These are phyloP conservation scores for Debaryomyces sp. DNA, from an alignment of 1,139 yeast species.

Conservation along the genomic window DNA sequence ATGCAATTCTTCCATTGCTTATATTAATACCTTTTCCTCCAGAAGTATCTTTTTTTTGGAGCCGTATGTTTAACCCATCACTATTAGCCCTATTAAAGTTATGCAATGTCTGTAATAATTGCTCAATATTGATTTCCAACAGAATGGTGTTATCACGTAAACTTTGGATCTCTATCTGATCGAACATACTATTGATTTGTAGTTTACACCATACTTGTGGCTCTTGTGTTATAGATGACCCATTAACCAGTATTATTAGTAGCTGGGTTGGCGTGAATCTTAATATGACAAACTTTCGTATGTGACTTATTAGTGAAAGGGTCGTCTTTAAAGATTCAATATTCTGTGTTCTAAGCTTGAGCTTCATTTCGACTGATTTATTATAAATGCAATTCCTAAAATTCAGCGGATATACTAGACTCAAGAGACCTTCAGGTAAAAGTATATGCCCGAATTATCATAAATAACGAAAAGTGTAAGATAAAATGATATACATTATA, in stretches of 20 bases:
- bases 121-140: constrained; percentile 59
- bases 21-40: constrained; percentile 28
- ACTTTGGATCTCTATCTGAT: constrained; percentile 49
- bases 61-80: constrained; percentile 52
- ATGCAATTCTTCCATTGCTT: constrained; percentile 46
- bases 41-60: constrained; percentile 48
- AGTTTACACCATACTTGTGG: constrained; percentile 68
- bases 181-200: constrained; percentile 46
- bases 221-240: constrained; percentile 43
- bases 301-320: constrained; percentile 31
- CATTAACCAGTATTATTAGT: constrained; percentile 50
- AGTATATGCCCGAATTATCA: neutral
- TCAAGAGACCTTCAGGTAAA: neutral
- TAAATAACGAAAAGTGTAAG: neutral
- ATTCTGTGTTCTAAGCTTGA: constrained; percentile 35
- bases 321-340: constrained; percentile 33
- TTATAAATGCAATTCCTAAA: neutral
- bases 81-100: constrained; percentile 57
- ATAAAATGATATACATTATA: neutral
- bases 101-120: constrained; percentile 53
- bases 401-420: neutral
- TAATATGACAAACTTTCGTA: constrained; percentile 37
- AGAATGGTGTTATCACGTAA: constrained; percentile 51
- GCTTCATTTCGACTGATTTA: constrained; percentile 26
- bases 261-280: constrained; percentile 51